Conservation (phyloP, 2,329 filamentous ascomycete species). For the Mycocentrospora acerina region DNA sequence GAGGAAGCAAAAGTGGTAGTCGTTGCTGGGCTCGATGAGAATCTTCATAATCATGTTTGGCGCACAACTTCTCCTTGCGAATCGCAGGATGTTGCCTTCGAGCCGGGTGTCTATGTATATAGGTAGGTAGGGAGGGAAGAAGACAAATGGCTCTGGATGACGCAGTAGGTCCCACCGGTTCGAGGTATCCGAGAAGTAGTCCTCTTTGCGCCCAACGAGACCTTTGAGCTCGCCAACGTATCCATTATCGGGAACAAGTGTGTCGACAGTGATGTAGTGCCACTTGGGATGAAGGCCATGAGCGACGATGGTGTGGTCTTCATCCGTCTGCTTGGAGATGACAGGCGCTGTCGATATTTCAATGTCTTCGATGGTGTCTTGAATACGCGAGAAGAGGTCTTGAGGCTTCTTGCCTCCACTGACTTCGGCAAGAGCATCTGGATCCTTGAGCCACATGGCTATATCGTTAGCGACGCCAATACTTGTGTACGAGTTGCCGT, state of each 20-base stretch:
- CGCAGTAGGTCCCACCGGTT: conserved; percentile 52
- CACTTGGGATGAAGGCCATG: conserved; percentile 66
- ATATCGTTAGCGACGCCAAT: conserved; percentile 74
- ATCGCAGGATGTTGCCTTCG: conserved; percentile 83
- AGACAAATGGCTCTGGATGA: conserved; percentile 56
- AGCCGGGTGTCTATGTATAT: conserved; percentile 89
- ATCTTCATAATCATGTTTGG: conserved; percentile 90
- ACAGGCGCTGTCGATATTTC: conserved; percentile 52
- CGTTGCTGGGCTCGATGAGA: conserved; percentile 67
- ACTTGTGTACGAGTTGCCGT: conserved; percentile 77
- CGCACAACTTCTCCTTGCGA: conserved; percentile 86
- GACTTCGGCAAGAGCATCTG: conserved; percentile 66
- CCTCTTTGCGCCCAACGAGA: conserved; percentile 49
- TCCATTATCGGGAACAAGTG: conserved; percentile 52
- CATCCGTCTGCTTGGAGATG: conserved; percentile 55
- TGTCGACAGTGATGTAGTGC: conserved; percentile 64
- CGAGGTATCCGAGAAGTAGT: conserved; percentile 48
- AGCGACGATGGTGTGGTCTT: conserved; percentile 50
- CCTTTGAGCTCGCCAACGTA: conserved; percentile 73
- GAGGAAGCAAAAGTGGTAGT: conserved; percentile 90
- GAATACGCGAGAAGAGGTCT: conserved; percentile 70
- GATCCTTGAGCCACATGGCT: conserved; percentile 76
- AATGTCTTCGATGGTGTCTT: conserved; percentile 56
- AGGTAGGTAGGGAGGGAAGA: conserved; percentile 79
- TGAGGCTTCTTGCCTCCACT: conserved; percentile 62